Evolutionary conservation across 106 monocot genomes (phyloP).

Genomic region (Iris macrosiphon): DNA sequence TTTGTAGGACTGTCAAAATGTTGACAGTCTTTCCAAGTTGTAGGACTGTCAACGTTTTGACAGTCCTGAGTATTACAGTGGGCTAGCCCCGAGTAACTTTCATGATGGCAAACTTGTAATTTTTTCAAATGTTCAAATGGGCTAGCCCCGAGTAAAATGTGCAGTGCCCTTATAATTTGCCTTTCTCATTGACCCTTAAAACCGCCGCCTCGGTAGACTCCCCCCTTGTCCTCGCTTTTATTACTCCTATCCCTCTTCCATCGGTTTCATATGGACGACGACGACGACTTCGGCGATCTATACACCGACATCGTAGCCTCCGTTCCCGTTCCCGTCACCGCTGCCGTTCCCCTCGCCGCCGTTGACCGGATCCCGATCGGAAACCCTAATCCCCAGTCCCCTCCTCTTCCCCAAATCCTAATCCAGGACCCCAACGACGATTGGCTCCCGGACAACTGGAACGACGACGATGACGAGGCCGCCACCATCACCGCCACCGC

Average conservation of each 20-base stretch:
- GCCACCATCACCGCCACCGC: background rate
- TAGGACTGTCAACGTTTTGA: no score
- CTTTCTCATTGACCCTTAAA: no score
- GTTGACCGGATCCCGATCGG: background rate
- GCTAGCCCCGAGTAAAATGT: no score
- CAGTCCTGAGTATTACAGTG: no score
- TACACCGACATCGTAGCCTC: constrained; percentile 65
- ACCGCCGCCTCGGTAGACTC: constrained; percentile 4
- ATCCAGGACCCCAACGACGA: constrained; percentile 29
- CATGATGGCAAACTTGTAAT: no score
- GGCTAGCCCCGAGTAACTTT: no score
- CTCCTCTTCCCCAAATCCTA: background rate
- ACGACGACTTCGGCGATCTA: constrained; percentile 77
- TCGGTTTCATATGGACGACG: constrained; percentile 44
- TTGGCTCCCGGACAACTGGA: constrained; percentile 47
- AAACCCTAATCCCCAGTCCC: background rate
- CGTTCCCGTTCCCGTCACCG: background rate
- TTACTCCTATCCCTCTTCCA: background rate
- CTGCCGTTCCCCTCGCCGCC: background rate
- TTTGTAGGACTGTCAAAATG: no score
- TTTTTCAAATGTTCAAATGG: no score
- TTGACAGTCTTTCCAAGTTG: no score
- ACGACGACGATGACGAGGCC: constrained; percentile 32
- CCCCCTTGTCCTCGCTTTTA: background rate
- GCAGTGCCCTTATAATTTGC: no score